A percentile compares a stretch with the other conserved stretches of the same genome.
Conservation (phyloP, 768 basidiomycete species). For the Russula foetens region DNA sequence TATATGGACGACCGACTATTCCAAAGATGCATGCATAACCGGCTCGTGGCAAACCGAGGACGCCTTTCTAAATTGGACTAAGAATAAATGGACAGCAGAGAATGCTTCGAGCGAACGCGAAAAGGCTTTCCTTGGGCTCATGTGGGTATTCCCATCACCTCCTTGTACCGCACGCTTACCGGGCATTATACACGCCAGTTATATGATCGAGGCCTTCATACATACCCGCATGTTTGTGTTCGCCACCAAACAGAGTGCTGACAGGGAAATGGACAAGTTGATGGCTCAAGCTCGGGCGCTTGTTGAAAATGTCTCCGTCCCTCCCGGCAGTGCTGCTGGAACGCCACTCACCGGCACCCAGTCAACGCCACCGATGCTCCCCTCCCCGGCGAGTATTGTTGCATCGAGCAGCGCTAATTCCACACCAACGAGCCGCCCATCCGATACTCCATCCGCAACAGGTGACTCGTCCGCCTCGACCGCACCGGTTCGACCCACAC, state of each 20-base stretch:
- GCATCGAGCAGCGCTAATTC: conserved; percentile 67
- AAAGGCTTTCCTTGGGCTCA: conserved; percentile 64
- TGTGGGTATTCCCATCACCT: conserved; percentile 43
- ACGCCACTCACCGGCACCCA: conserved; percentile 17
- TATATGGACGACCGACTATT: conserved; percentile 70
- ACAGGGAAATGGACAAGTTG: conserved; percentile 19
- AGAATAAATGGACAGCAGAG: conserved; percentile 51
- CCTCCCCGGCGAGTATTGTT: conserved; percentile 65
- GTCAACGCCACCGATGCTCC: conserved; percentile 64
- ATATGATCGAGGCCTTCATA: conserved; percentile 74
- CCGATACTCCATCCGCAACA: conserved; percentile 43
- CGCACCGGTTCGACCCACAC: conserved; percentile 21
- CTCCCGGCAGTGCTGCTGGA: conserved; percentile 10
- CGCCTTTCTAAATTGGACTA: conserved; percentile 65
- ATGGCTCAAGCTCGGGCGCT: conserved; percentile 20
- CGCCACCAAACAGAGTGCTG: conserved; percentile 26
- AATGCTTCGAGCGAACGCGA: conserved; percentile 39
- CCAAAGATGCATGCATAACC: conserved; percentile 43
- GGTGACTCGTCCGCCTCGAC: conserved; percentile 17
- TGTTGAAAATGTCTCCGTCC: conserved; percentile 20
- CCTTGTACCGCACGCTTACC: conserved; percentile 28
- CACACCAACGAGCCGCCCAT: conserved; percentile 58
- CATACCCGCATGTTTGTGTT: conserved; percentile 44
- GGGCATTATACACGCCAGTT: conserved; percentile 37
- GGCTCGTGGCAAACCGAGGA: conserved; percentile 64